Evolutionary conservation across 2,329 filamentous ascomycete genomes (phyloP), one percentile per base, ranked within the genome.

Genomic region (Pseudocercospora vitis): DNA sequence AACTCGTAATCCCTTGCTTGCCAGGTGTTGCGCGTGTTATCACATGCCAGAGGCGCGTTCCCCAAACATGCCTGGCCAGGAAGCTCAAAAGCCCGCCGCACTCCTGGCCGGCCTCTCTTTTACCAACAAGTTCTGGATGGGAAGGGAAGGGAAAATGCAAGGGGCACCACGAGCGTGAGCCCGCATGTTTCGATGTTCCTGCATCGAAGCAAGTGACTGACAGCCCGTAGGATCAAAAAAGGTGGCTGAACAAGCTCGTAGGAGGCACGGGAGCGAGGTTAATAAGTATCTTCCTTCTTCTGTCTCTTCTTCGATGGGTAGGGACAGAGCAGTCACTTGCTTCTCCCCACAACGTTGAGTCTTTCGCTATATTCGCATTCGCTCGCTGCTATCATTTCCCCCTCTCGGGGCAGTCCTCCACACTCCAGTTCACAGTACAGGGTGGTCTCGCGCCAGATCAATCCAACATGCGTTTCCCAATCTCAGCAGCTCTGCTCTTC

Each of bases 391-490:
- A n/a, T 32, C 31, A 11, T 6, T n/a, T 2, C 4, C 12, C 31
- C 12, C 9, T 32, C 31, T 4, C 31, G n/a, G n/a, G 19, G 6
- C n/a, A 7, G 11, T n/a, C 35, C n/a, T 40, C 19, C 35, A 16
- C 35, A 14, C 16, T 40, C 26, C 11, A 29, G 6, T 29, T 29
- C 26, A 29, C 26, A 29, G n/a, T n/a, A n/a, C n/a, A n/a, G n/a
- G n/a, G n/a, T n/a, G n/a, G n/a, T n/a, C n/a, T n/a, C n/a, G n/a
- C n/a, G n/a, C n/a, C n/a, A n/a, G n/a, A n/a, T 29, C 26, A 11
- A 18, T 18, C 39, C 42, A 61, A 40, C 7, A 62, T 63, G 62
- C 62, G 51, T 9, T 51, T 58, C 53, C 29, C 44, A 7, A 21
- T 48, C 12, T 19, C 18, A 35, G 37, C 42, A 16, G 12, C 45